Base-by-base conservation (phyloP, 352 stramenopile species). In the Globisporangium middletonii region DNA sequence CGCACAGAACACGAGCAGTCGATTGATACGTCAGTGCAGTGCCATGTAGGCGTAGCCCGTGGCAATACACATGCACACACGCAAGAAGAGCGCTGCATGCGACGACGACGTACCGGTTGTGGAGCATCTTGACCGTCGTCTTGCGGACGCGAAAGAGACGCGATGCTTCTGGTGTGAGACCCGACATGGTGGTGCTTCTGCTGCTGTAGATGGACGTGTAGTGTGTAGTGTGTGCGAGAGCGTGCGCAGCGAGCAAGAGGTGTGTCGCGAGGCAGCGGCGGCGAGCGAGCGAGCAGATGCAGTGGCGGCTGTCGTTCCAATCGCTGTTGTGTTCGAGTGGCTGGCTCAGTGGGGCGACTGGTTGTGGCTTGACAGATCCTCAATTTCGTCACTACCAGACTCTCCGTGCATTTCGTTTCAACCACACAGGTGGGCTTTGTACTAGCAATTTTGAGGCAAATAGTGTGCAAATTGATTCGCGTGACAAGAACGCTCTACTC, bases 61-160 rank as follows among this genome's bases (percentile, higher is more conserved):
- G 11, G 2, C n/a, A 16, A 2, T 26, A 38, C 37, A 56, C 28
- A 56, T 12, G 26, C 19, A n/a, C 6, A 7, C 16, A 67, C 38
- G 23, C 3, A 30, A 57, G 30, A 58, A 15, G 26, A 44, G 1
- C 0, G 16, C 7, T 11, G 33, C 16, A 28, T 2, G 18, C 4
- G 19, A n/a, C 15, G 27, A 41, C 9, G 48, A 52, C 89, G 59
- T 54, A 85, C 76, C 88, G 86, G 67, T 97, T 97, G 65, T 92
- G 83, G 45, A 97, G 79, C 89, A 97, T 97, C 74, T 98, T 98
- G 68, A 98, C 83, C 19, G 93, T 92, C 23, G 94, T 98, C 76
- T 98, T 97, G 48, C 94, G 89, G 50, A 98, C 92, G 66, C 94
- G 92, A 74, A 94, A 98, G 43, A 98, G 74, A 47, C 83, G 83